These are phyloP conservation scores for Termitomyces sp. DNA, from an alignment of 768 basidiomycete species.

Conservation along the genomic window DNA sequence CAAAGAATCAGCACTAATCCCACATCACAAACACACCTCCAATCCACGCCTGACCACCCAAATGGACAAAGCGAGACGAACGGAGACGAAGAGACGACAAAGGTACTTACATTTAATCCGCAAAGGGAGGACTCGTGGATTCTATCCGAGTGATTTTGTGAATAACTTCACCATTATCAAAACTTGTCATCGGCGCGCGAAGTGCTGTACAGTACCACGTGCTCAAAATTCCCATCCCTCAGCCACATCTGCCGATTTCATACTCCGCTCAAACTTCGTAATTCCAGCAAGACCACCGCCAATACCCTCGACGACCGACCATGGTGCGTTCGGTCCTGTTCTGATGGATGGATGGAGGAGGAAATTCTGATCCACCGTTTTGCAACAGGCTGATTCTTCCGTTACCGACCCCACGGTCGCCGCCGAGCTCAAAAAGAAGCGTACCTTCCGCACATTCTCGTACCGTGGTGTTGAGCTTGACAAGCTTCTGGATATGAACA, in stretches of 20 bases:
- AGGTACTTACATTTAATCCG: constrained; percentile 73
- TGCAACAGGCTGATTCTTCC: constrained; percentile 63
- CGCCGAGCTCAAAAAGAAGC: constrained; percentile 97
- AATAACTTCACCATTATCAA: constrained; percentile 19
- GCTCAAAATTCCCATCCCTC: constrained; percentile 22
- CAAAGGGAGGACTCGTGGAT: constrained; percentile 88
- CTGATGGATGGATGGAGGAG: background rate
- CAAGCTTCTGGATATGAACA: constrained; percentile 93
- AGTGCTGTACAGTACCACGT: constrained; percentile 63
- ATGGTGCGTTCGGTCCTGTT: constrained; percentile 28
- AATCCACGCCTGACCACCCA: background rate
- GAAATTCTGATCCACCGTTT: constrained; percentile 6
- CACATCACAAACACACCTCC: background rate
- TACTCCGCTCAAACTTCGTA: constrained; percentile 19
- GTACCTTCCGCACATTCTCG: constrained; percentile 98
- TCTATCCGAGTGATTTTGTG: constrained; percentile 61
- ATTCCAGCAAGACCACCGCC: constrained; percentile 26
- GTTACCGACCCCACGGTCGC: constrained; percentile 91
- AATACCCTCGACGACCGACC: constrained; percentile 32
- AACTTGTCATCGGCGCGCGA: constrained; percentile 13
- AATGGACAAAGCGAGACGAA: background rate
- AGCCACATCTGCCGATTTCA: constrained; percentile 35
- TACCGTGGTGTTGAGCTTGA: constrained; percentile 99
- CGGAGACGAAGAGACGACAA: constrained; percentile 11
- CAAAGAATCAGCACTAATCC: constrained; percentile 2